These are phyloP conservation scores for Polychaeton citri DNA, from an alignment of 2,329 filamentous ascomycete species.

Conservation along the genomic window DNA sequence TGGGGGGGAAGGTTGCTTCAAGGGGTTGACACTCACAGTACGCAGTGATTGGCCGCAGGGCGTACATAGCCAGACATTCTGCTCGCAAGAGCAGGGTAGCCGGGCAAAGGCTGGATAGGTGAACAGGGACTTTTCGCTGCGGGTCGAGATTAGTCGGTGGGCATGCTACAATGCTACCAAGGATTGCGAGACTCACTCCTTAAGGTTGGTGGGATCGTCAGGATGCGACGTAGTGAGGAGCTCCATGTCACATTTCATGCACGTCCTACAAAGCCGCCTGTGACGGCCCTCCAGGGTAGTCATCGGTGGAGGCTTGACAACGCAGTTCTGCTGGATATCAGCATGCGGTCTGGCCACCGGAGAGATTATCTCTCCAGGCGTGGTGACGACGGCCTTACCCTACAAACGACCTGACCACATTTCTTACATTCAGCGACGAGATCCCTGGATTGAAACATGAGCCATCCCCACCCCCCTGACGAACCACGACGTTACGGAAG, in stretches of 20 bases:
- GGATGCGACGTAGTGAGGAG: constrained; percentile 30
- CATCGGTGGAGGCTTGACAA: constrained; percentile 64
- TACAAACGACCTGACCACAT: constrained; percentile 65
- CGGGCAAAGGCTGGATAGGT: constrained; percentile 35
- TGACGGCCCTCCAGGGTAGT: constrained; percentile 59
- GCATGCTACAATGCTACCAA: no score
- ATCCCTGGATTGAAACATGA: constrained; percentile 37
- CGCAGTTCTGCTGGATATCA: constrained; percentile 57
- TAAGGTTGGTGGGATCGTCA: constrained; percentile 6
- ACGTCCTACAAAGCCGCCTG: constrained; percentile 66
- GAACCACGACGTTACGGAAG: no score
- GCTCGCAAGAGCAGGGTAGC: constrained; percentile 45
- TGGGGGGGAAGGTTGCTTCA: no score
- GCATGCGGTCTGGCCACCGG: constrained; percentile 2
- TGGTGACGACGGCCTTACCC: constrained; percentile 40
- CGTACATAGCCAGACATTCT: constrained; percentile 71
- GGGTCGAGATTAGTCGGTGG: no score
- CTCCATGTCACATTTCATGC: constrained; percentile 55
- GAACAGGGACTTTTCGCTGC: constrained; percentile 5
- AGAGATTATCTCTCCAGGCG: background rate
- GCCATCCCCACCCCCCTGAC: no score
- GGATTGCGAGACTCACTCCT: background rate
- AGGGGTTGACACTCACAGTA: constrained; percentile 14
- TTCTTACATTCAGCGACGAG: constrained; percentile 72
- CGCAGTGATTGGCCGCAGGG: constrained; percentile 65